phyloP scores from a whole-genome alignment of 768 basidiomycete species.

The Mycena kentingensis region DNA sequence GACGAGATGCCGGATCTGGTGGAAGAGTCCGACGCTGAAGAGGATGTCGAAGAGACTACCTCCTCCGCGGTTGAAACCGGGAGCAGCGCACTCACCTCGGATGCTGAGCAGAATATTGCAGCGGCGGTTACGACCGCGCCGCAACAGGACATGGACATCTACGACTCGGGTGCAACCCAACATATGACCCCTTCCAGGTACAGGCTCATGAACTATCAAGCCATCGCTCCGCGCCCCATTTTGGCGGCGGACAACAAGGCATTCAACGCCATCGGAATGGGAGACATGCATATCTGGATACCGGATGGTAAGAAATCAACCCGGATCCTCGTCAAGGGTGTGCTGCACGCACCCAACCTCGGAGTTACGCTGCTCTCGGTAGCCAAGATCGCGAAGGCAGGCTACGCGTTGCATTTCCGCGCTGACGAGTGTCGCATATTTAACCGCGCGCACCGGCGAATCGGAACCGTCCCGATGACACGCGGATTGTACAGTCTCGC shows the following conservation, averaged over 20 bases:
- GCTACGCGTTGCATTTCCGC: conserved; percentile 24
- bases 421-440: conserved; percentile 26
- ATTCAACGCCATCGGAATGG: conserved; percentile 33
- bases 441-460: background rate
- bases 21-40: too few species aligned
- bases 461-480: conserved; percentile 3
- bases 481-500: conserved; percentile 10
- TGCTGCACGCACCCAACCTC: conserved; percentile 33
- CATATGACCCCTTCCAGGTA: conserved; percentile 37
- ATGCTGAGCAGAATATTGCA: background rate
- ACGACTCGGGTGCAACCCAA: conserved; percentile 38
- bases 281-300: conserved; percentile 29
- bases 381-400: conserved; percentile 26
- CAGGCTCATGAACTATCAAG: conserved; percentile 30
- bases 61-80: background rate
- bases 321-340: conserved; percentile 26
- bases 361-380: conserved; percentile 35
- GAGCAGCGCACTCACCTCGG: background rate
- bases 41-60: too few species aligned
- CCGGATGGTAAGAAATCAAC: conserved; percentile 24
- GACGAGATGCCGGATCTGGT: too few species aligned
- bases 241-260: conserved; percentile 30
- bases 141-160: conserved; percentile 26
- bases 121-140: background rate
- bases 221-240: conserved; percentile 31